These are phyloP conservation scores for Physcia stellaris DNA, from an alignment of 495 filamentous ascomycete species.

Conservation along the genomic window DNA sequence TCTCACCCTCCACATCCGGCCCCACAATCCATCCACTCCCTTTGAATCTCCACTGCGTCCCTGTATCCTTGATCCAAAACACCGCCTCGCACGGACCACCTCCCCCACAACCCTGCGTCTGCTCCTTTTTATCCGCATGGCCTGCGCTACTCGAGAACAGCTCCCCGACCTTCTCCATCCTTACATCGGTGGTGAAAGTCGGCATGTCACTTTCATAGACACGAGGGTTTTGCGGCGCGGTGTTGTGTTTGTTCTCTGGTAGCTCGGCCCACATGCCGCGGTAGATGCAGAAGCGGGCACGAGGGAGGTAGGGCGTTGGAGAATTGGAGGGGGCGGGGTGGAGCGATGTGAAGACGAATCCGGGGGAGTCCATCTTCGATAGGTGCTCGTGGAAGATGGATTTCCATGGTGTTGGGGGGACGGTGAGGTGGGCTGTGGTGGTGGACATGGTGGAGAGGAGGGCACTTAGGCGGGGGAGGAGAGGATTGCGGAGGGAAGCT, in stretches of 20 bases:
- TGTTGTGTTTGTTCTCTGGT: conserved; percentile 52
- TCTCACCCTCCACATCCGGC: conserved; percentile 40
- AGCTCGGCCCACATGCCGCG: conserved; percentile 71
- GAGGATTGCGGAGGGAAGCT: conserved; percentile 11
- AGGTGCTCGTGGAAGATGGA: conserved; percentile 51
- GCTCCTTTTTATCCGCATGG: conserved; percentile 19
- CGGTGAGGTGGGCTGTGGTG: conserved; percentile 11
- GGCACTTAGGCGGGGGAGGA: conserved; percentile 5
- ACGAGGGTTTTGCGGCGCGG: conserved; percentile 48
- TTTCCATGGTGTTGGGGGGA: conserved; percentile 49
- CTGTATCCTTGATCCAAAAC: conserved; percentile 61
- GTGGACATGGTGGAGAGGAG: conserved; percentile 18
- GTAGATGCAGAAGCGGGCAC: conserved; percentile 54
- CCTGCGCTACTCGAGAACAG: conserved; percentile 36
- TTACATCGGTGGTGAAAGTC: conserved; percentile 73
- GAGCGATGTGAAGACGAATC: conserved; percentile 61
- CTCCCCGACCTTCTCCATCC: conserved; percentile 72
- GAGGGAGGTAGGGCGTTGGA: conserved; percentile 33
- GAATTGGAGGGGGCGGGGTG: conserved; percentile 23
- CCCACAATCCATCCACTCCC: conserved; percentile 64
- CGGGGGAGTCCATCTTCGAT: conserved; percentile 40
- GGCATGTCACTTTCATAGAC: conserved; percentile 61
- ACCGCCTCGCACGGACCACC: conserved; percentile 65
- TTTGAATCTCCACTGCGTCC: conserved; percentile 72
- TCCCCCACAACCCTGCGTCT: conserved; percentile 38